These are phyloP conservation scores for Candida yuanshanica DNA, from an alignment of 805 yeast genomes.

Conservation along the genomic window DNA sequence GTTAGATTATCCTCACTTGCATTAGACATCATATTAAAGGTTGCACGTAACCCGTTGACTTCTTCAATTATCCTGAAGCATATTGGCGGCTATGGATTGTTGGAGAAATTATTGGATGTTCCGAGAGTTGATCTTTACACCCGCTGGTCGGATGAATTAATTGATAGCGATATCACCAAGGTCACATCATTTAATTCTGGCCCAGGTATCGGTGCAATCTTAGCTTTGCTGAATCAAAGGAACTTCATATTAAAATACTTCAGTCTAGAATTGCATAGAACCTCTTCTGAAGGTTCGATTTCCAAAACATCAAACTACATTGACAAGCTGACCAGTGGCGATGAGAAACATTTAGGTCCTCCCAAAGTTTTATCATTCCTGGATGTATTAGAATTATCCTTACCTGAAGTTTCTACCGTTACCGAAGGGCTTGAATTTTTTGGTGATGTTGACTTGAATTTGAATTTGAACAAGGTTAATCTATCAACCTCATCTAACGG, in stretches of 20 bases:
- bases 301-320: slow-evolving; percentile 49
- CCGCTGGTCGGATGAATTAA: slow-evolving; percentile 46
- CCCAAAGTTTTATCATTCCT: slow-evolving; percentile 65
- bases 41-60: slow-evolving; percentile 53
- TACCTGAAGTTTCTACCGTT: slow-evolving; percentile 34
- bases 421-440: slow-evolving; percentile 24
- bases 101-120: slow-evolving; percentile 43
- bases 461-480: slow-evolving; percentile 37
- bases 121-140: slow-evolving; percentile 51
- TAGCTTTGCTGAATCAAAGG: slow-evolving; percentile 58
- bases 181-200: slow-evolving; percentile 26
- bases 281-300: slow-evolving; percentile 39
- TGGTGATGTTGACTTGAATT: slow-evolving; percentile 32
- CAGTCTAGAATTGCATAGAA: slow-evolving; percentile 66
- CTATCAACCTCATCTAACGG: slow-evolving; percentile 23
- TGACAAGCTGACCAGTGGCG: slow-evolving; percentile 44
- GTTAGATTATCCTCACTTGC: slow-evolving; percentile 52
- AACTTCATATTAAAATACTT: slow-evolving; percentile 57
- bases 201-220: slow-evolving; percentile 44
- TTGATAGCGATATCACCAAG: slow-evolving; percentile 34
- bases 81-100: slow-evolving; percentile 47
- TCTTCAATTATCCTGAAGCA: slow-evolving; percentile 44
- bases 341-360: slow-evolving; percentile 49
- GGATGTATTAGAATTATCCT: slow-evolving; percentile 60
- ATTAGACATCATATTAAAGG: slow-evolving; percentile 56